These are phyloP conservation scores for Lentinula raphanica DNA, from an alignment of 768 basidiomycete species.

Conservation along the genomic window DNA sequence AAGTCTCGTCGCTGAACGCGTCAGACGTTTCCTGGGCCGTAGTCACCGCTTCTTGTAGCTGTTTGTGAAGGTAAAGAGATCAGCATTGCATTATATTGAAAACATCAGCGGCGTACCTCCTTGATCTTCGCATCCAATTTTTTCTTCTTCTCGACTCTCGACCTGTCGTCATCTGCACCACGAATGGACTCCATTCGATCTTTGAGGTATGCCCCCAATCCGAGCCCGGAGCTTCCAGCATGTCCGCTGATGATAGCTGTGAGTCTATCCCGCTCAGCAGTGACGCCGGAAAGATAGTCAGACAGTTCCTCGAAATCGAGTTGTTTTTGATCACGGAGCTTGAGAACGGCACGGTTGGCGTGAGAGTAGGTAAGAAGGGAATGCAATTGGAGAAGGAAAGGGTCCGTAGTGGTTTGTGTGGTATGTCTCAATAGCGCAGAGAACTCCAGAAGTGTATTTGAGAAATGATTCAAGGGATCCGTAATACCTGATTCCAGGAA, in stretches of 20 bases:
- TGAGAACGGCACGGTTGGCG: constrained; percentile 89
- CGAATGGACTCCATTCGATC: constrained; percentile 89
- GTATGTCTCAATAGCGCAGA: constrained; percentile 81
- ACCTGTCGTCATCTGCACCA: constrained; percentile 90
- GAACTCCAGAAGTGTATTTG: constrained; percentile 92
- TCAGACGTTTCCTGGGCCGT: constrained; percentile 94
- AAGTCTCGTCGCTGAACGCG: constrained; percentile 92
- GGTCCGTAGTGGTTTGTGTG: constrained; percentile 90
- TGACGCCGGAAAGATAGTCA: constrained; percentile 90
- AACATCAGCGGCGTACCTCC: constrained; percentile 60
- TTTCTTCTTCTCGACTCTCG: constrained; percentile 87
- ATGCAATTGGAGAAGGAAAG: constrained; percentile 85
- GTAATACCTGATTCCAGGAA: constrained; percentile 99
- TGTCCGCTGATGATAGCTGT: constrained; percentile 88
- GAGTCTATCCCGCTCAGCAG: constrained; percentile 86
- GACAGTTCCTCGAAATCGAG: constrained; percentile 97
- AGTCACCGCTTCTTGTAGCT: constrained; percentile 96
- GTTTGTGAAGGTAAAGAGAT: constrained; percentile 1
- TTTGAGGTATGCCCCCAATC: constrained; percentile 83
- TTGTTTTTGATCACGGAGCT: constrained; percentile 96
- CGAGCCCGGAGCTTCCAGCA: constrained; percentile 78
- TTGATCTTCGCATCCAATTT: constrained; percentile 93
- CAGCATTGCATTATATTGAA: neutral
- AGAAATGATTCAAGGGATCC: constrained; percentile 94
- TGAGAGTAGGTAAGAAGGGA: constrained; percentile 92